Conservation (phyloP, 2,329 filamentous ascomycete species). For the Macrophomina tecta region DNA sequence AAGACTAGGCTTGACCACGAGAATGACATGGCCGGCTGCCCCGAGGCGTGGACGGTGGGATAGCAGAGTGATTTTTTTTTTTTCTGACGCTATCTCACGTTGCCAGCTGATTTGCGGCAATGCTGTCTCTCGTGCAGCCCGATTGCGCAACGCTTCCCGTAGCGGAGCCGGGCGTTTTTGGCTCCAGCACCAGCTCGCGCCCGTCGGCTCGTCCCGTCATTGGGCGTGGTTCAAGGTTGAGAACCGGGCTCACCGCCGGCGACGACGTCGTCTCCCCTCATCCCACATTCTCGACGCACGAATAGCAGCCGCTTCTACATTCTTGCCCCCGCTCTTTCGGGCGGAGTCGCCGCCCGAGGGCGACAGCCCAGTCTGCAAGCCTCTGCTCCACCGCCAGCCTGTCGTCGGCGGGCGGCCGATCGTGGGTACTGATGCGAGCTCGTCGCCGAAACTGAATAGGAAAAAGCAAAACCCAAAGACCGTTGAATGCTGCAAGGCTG, state of each 20-base stretch:
- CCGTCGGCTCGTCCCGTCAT: background rate
- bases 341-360: background rate
- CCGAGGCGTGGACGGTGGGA: background rate
- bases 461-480: background rate
- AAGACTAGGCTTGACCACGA: background rate
- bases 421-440: background rate
- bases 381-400: background rate
- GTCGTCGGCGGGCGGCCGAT: background rate
- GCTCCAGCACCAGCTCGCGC: background rate
- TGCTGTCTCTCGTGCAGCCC: background rate
- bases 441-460: background rate
- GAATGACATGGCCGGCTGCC: background rate
- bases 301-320: background rate
- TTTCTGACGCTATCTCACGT: background rate
- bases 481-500: conserved; percentile 11
- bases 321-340: background rate
- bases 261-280: conserved; percentile 4
- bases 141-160: background rate
- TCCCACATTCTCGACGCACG: background rate
- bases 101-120: conserved; percentile 11
- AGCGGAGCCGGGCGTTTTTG: background rate
- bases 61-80: background rate
- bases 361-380: background rate
- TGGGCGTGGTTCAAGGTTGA: conserved; percentile 6
- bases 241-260: conserved; percentile 8